A percentile compares a stretch with the other conserved stretches of the same genome.
Conservation (phyloP, 768 basidiomycete species). For the Rhodotorula toruloides region DNA sequence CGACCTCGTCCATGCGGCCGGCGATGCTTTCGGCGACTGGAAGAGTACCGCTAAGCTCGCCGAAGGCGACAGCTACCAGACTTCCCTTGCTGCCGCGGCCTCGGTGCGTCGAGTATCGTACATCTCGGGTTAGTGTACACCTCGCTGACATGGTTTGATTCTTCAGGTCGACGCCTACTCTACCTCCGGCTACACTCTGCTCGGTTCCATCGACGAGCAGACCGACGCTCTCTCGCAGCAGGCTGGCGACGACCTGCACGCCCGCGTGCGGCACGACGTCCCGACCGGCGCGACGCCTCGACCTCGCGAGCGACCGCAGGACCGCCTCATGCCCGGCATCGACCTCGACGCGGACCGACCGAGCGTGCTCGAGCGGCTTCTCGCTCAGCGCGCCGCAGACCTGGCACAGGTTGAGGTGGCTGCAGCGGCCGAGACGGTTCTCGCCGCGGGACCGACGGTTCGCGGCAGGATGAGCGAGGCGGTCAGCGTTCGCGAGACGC, state of each 20-base stretch:
- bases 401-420: too few species aligned
- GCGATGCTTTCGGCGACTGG: too few species aligned
- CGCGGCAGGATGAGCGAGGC: not conserved
- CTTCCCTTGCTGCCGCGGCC: too few species aligned
- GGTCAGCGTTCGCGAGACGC: not conserved
- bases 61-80: too few species aligned
- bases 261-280: constrained; percentile 15
- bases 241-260: constrained; percentile 11
- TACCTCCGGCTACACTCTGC: not conserved
- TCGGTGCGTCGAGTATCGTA: not conserved
- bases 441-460: not conserved
- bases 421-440: not conserved
- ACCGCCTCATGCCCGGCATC: constrained; percentile 14
- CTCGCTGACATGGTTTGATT: fast-evolving
- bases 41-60: too few species aligned
- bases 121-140: not conserved
- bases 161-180: constrained; percentile 8
- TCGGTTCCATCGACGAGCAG: not conserved
- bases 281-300: constrained; percentile 27
- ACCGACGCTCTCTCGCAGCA: not conserved
- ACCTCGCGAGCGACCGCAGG: constrained; percentile 15
- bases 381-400: not conserved
- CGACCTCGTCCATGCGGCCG: too few species aligned
- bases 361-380: constrained; percentile 18
- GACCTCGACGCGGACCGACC: constrained; percentile 30